Conservation (phyloP, 139 green algal species). For the Tetradesmus obliquus region DNA sequence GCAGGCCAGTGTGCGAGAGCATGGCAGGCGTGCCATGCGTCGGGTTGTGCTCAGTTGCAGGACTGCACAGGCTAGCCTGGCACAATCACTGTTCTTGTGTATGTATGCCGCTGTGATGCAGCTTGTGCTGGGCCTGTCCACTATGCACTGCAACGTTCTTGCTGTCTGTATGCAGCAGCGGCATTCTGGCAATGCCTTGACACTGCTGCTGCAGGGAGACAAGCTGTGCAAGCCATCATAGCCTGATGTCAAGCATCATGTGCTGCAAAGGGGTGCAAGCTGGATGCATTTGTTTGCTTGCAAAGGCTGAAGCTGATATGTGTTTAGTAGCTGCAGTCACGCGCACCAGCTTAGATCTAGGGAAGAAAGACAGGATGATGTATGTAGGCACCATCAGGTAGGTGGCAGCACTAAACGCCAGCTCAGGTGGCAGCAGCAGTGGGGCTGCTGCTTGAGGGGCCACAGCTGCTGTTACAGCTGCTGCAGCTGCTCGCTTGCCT, state of each 20-base stretch:
- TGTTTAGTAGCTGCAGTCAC: neutral
- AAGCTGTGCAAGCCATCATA: no score
- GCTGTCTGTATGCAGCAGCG: no score
- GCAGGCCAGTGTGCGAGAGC: no score
- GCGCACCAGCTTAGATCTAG: conserved; percentile 47
- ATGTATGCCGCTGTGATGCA: no score
- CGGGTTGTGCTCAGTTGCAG: neutral
- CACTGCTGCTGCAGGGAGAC: neutral
- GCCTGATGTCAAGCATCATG: neutral
- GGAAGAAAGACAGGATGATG: conserved; percentile 65
- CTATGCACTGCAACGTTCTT: no score
- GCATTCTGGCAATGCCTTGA: no score
- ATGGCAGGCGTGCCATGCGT: neutral
- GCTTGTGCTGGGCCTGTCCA: no score
- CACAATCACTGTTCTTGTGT: no score
- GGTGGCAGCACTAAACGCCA: conserved; percentile 69
- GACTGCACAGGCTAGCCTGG: neutral
- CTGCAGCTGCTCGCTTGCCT: conserved; percentile 23
- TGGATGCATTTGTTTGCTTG: no score
- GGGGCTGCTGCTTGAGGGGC: neutral
- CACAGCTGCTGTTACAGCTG: neutral
- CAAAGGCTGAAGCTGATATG: no score
- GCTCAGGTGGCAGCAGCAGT: conserved; percentile 32
- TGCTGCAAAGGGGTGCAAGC: neutral
- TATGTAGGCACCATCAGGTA: conserved; percentile 78